Conservation (phyloP, 306 rosid species). For the Inga leiocalycina region DNA sequence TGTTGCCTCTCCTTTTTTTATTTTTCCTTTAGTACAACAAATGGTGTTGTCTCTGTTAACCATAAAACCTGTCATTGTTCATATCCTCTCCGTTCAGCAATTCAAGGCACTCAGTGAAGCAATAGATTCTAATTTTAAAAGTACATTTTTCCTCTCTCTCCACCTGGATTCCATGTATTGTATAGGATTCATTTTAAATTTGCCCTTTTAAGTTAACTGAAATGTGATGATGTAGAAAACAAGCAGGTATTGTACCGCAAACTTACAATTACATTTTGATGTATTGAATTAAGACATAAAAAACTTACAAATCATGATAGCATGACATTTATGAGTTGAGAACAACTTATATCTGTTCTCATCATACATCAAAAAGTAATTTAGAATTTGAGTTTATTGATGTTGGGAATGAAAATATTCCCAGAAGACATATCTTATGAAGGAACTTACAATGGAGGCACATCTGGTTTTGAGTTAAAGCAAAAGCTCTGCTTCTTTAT, state of each 20-base stretch:
- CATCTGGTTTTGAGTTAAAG: constrained; percentile 20
- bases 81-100: too few relatives aligned
- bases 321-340: constrained; percentile 9
- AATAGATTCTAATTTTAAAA: too few relatives aligned
- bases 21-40: not conserved
- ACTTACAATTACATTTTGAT: constrained; percentile 25
- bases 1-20: too few relatives aligned
- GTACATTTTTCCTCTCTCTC: too few relatives aligned
- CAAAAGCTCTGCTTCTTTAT: constrained; percentile 12
- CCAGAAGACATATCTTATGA: not conserved
- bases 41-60: not conserved
- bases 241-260: not conserved
- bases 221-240: not conserved
- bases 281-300: constrained; percentile 6
- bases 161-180: too few relatives aligned
- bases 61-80: too few relatives aligned
- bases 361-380: constrained; percentile 16
- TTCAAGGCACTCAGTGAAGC: too few relatives aligned
- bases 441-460: constrained; percentile 12
- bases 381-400: constrained; percentile 17
- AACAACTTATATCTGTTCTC: not conserved
- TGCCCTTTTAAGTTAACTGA: not conserved
- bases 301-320: constrained; percentile 29
- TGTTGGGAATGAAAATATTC: constrained; percentile 8
- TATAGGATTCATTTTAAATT: not conserved